phyloP scores from a whole-genome alignment of 2,329 filamentous ascomycete genomes.

The Talaromyces pinophilus region DNA sequence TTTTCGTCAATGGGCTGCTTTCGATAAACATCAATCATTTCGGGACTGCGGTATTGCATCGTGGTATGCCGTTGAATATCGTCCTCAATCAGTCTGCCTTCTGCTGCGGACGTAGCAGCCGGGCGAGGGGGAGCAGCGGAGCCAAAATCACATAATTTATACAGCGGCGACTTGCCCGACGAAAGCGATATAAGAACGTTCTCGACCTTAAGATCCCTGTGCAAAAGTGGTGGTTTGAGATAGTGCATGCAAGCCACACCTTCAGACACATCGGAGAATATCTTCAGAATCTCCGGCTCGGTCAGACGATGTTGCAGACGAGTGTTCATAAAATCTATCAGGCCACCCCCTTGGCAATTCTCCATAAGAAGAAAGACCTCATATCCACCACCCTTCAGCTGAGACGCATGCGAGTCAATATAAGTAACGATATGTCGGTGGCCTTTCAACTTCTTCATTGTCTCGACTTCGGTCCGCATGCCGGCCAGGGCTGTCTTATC shows the following conservation, averaged over 20 bases:
- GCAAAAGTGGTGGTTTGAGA: conserved; percentile 86
- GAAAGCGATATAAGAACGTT: conserved; percentile 85
- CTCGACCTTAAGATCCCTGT: conserved; percentile 95
- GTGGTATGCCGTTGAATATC: conserved; percentile 97
- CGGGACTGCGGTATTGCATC: conserved; percentile 93
- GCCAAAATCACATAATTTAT: conserved; percentile 98
- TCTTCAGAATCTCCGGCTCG: conserved; percentile 94
- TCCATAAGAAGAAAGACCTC: conserved; percentile 99
- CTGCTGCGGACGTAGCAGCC: conserved; percentile 80
- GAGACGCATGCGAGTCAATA: conserved; percentile 96
- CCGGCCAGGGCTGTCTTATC: conserved; percentile 92
- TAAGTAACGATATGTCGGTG: conserved; percentile 96
- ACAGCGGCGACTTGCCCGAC: conserved; percentile 64
- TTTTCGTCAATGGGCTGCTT: conserved; percentile 98
- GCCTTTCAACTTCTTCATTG: conserved; percentile 98
- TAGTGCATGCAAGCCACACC: conserved; percentile 99
- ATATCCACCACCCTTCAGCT: conserved; percentile 88
- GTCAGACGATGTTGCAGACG: conserved; percentile 92
- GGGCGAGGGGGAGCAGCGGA: conserved; percentile 81
- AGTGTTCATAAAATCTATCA: conserved; percentile 99
- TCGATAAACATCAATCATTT: conserved; percentile 98
- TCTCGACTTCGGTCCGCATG: conserved; percentile 98
- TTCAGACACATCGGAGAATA: conserved; percentile 94
- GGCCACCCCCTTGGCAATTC: conserved; percentile 86
- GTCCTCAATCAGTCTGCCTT: conserved; percentile 91